phyloP scores from a whole-genome alignment of 2,329 filamentous ascomycete species.

The Ophiostoma angusticollis region DNA sequence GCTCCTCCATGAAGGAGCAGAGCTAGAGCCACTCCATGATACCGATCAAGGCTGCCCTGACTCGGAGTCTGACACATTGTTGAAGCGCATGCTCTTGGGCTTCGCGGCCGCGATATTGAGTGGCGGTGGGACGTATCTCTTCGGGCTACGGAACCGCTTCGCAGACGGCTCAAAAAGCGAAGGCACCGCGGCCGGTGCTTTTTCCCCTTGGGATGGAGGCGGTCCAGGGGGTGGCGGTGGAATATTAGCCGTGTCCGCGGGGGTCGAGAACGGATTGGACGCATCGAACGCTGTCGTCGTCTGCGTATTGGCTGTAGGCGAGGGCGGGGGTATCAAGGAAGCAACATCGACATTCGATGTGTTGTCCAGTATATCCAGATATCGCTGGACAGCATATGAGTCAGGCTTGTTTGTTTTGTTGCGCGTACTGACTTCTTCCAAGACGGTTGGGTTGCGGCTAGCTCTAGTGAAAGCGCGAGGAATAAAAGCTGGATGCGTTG shows the following conservation, averaged over 20 bases:
- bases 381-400: conserved; percentile 24
- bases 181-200: conserved; percentile 11
- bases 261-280: background rate
- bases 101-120: conserved; percentile 16
- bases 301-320: background rate
- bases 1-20: background rate
- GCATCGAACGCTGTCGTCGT: background rate
- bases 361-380: conserved; percentile 23
- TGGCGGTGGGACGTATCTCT: conserved; percentile 27
- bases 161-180: conserved; percentile 26
- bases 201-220: conserved; percentile 1
- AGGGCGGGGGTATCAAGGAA: conserved; percentile 13
- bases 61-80: background rate
- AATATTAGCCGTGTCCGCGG: background rate
- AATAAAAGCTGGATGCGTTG: conserved; percentile 37
- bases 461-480: conserved; percentile 17
- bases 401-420: conserved; percentile 14
- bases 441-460: conserved; percentile 4
- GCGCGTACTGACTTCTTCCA: background rate
- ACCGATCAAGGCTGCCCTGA: background rate
- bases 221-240: conserved; percentile 17
- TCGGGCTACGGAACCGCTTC: conserved; percentile 26
- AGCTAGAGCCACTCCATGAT: too few species aligned
- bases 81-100: background rate
- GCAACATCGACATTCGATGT: conserved; percentile 8